Conservation (phyloP, 805 yeast species). For the Nakazawaea ambrosiae region DNA sequence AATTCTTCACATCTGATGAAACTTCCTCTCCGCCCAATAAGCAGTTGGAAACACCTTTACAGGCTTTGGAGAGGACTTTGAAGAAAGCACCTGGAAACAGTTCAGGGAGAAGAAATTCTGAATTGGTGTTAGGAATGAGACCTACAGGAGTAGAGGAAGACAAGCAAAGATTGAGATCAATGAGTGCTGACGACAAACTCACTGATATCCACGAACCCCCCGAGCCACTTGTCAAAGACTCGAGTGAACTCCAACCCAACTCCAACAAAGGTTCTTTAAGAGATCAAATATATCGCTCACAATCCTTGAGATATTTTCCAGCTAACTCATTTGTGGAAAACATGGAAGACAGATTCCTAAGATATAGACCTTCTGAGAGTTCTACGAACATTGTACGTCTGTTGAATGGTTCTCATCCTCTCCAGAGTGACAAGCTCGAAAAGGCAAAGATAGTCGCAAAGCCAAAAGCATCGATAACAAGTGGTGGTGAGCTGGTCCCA, state of each 20-base stretch:
- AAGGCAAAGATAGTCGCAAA: not conserved
- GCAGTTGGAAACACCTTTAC: no score
- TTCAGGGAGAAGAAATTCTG: no score
- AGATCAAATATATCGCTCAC: slow-evolving; percentile 21
- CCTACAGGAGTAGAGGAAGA: not conserved
- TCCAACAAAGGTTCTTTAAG: slow-evolving; percentile 9
- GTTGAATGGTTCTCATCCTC: slow-evolving; percentile 27
- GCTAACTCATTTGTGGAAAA: slow-evolving; percentile 17
- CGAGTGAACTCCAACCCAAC: not conserved
- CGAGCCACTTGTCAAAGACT: not conserved
- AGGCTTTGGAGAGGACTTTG: no score
- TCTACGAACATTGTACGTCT: slow-evolving; percentile 21
- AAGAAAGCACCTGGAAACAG: no score
- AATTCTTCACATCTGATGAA: no score
- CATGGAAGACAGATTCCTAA: slow-evolving; percentile 29
- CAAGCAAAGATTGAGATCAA: not conserved
- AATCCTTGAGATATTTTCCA: slow-evolving; percentile 23
- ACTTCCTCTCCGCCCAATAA: no score
- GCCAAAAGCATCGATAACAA: not conserved
- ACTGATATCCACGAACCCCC: not conserved
- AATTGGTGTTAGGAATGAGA: no score
- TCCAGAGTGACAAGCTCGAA: slow-evolving; percentile 11
- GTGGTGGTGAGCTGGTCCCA: no score
- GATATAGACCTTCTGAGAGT: slow-evolving; percentile 27
- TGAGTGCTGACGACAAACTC: not conserved